Percentiles rank a stretch among this genome's conserved stretches.
Conservation (phyloP, 805 yeast genomes). For the Monosporozyma yasuniensis region DNA sequence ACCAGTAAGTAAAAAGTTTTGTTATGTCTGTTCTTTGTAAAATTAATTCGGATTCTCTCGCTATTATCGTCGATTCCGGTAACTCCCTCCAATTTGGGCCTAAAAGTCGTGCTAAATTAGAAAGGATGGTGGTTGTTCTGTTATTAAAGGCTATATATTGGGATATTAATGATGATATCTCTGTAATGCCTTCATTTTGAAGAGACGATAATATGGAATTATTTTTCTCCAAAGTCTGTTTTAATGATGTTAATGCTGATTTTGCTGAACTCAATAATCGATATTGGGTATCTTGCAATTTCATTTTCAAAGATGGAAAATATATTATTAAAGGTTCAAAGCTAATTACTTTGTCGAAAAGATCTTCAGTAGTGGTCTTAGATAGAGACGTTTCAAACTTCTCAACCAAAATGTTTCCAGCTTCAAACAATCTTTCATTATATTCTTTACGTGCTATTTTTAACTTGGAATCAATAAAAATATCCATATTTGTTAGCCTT, state of each 20-base stretch:
- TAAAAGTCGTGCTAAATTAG: slow-evolving; percentile 41
- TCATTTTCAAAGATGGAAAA: slow-evolving; percentile 48
- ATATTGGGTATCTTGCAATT: slow-evolving; percentile 51
- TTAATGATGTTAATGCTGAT: slow-evolving; percentile 37
- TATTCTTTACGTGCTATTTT: slow-evolving; percentile 34
- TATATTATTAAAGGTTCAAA: slow-evolving; percentile 38
- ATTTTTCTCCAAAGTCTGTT: slow-evolving; percentile 26
- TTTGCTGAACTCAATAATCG: slow-evolving; percentile 42
- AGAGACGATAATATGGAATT: not conserved
- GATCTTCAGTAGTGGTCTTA: slow-evolving; percentile 34
- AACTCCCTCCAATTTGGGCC: slow-evolving; percentile 55
- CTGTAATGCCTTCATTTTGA: slow-evolving; percentile 33
- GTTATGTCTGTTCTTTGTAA: slow-evolving; percentile 39
- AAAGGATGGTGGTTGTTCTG: slow-evolving; percentile 35
- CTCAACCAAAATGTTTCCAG: slow-evolving; percentile 40
- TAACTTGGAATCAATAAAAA: slow-evolving; percentile 29
- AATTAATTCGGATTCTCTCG: slow-evolving; percentile 40
- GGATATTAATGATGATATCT: slow-evolving; percentile 41
- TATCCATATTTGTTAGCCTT: slow-evolving; percentile 33
- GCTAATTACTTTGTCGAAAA: slow-evolving; percentile 43
- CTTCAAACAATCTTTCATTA: slow-evolving; percentile 33
- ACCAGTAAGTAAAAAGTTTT: slow-evolving; percentile 42
- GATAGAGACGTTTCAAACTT: slow-evolving; percentile 34
- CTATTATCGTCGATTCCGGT: slow-evolving; percentile 59
- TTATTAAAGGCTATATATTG: slow-evolving; percentile 46